Conservation (phyloP, 2,329 filamentous ascomycete genomes). For the Blumeriella jaapii region DNA sequence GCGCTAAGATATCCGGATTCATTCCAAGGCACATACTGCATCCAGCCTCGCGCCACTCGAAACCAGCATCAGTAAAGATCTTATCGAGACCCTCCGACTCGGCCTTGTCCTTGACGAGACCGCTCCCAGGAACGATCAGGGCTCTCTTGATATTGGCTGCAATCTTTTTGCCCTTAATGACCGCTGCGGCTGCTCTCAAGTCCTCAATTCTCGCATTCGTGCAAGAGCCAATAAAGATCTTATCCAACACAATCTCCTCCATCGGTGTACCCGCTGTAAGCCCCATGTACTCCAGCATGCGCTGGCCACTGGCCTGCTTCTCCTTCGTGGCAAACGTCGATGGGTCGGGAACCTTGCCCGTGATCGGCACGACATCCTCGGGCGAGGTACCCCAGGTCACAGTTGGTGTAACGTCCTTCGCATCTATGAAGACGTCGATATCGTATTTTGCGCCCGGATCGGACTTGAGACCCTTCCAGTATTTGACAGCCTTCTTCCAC, state of each 20-base stretch:
- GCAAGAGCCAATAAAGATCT: constrained; percentile 96
- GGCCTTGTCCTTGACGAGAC: constrained; percentile 83
- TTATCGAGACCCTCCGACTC: constrained; percentile 88
- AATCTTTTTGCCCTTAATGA: constrained; percentile 80
- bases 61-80: constrained; percentile 83
- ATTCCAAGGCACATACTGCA: constrained; percentile 99
- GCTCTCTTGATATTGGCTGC: constrained; percentile 84
- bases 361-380: constrained; percentile 93
- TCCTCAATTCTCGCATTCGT: constrained; percentile 97
- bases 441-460: constrained; percentile 88
- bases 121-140: constrained; percentile 93
- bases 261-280: constrained; percentile 75
- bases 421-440: constrained; percentile 77
- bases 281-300: constrained; percentile 94
- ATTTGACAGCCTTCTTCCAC: constrained; percentile 79
- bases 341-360: constrained; percentile 77
- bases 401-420: constrained; percentile 85
- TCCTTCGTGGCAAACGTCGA: constrained; percentile 71
- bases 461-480: constrained; percentile 79
- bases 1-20: constrained; percentile 95
- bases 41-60: constrained; percentile 95
- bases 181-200: constrained; percentile 71
- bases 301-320: constrained; percentile 69
- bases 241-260: constrained; percentile 86
- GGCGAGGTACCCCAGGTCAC: constrained; percentile 96